Percentiles rank a stretch among this genome's conserved stretches.
Evolutionary conservation across 192 early-diverging fungal species (phyloP).

Genomic region (Gryganskiella cystojenkinii): DNA sequence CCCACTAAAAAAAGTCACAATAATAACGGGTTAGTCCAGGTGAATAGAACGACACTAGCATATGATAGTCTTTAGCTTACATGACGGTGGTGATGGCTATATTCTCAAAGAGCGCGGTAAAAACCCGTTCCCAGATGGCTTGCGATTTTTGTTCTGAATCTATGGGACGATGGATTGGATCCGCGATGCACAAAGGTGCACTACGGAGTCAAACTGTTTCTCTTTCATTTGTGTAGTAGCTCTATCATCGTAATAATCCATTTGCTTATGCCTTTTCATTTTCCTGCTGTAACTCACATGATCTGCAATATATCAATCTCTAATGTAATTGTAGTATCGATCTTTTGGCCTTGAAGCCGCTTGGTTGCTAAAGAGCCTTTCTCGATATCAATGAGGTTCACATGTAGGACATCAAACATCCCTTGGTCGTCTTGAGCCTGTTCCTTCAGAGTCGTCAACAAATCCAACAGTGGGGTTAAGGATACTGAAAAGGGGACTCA

Average conservation of each 20-base stretch:
- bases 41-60: background rate
- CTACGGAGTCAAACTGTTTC: too few relatives aligned
- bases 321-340: background rate
- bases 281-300: background rate
- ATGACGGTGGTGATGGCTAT: background rate
- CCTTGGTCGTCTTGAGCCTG: constrained; percentile 15
- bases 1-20: constrained; percentile 10
- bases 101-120: background rate
- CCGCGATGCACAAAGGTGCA: background rate
- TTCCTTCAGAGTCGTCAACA: constrained; percentile 12
- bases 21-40: background rate
- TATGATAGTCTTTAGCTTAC: background rate
- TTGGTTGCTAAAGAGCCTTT: constrained; percentile 5
- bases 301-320: constrained; percentile 6
- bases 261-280: too few relatives aligned
- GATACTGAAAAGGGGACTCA: constrained; percentile 31
- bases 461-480: background rate
- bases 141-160: constrained; percentile 3
- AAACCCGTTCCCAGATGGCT: background rate
- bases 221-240: too few relatives aligned
- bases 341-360: background rate
- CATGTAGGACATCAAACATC: constrained; percentile 13
- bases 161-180: background rate
- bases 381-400: constrained; percentile 12
- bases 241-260: too few relatives aligned